Base-by-base conservation (phyloP, 83 land plant species). In the Larix sibirica region DNA sequence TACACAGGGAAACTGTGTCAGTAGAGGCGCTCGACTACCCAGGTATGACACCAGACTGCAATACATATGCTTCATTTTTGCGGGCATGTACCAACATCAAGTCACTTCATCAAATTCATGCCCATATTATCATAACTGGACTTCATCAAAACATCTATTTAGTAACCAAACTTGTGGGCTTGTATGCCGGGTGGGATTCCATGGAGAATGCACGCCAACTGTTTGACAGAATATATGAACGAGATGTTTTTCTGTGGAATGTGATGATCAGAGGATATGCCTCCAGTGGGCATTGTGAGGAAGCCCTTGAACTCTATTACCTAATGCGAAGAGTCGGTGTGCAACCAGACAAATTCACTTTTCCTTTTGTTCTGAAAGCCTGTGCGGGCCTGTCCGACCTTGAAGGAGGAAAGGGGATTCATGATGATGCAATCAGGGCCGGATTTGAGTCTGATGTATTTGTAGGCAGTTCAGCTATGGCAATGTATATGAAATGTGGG, bases 381-480 rank as follows among this genome's bases (percentile, higher is more conserved):
- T 88, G 90, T 81, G 42, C 85, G 40, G 62, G 76, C 54, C 77
- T 90, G 40, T 76, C 77, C 20, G 85, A 82, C 67, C 56, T 90
- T n/a, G 58, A 56, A 28, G 38, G 83, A 38, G 91, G 89, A 21
- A 78, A 33, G 23, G 59, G 54, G 62, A 81, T 93, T 62, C 93
- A 93, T 83, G 81, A 38, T 6, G 85, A 18, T 40, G 59, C 84
- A 40, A 7, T 28, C 16, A 44, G 9, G 13, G 47, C 83, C 80
- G 92, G 91, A 38, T 86, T 84, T 62, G 91, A 89, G 61, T 24
- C 26, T 26, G 87, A 93, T 86, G 79, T 86, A 26, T 87, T 83
- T 82, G 87, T 90, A 18, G 95, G 91, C 8, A 93, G 90, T 84
- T 36, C 83, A 40, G 78, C 90, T 84, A 62, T 92, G 20, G 90